Base-by-base conservation (phyloP, 176 grass and related monocot genomes). In the Rhynchospora tenuis region DNA sequence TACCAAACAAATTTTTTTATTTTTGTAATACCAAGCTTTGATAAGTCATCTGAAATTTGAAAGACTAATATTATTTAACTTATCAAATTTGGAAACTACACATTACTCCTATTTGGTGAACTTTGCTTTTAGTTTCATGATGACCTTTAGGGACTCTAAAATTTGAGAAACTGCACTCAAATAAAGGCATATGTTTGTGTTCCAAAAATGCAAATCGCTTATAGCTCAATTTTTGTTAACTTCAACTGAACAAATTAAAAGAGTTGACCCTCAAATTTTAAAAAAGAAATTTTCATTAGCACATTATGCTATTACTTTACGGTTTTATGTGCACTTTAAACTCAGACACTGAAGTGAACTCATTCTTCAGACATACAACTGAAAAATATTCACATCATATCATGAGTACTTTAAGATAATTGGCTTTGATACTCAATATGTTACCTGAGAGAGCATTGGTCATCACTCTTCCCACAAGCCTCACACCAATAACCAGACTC, bases 401-500 rank as follows among this genome's bases (percentile, higher is more conserved):
- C 33, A 69, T 69, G 31, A 69, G 9, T 68, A 43, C 31, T 19
- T 31, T 42, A 9, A 19, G 6, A n/a, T n/a, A 69, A 43, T n/a
- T 69, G 16, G 65, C 33, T 7, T 43, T 19, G 16, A 22, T 11
- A 14, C 42, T 59, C 0, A 7, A 17, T 80, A 31, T 22, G 54
- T 79, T 91, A 99, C 96, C 96, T 95, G 54, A 99, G 81, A 26
- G 85, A 93, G 77, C 91, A 93, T 57, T 88, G 80, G 19, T 86
- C 88, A 72, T 89, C 71, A 84, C 93, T 92, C 83, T 93, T 99
- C 65, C 94, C 89, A 88, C 96, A 95, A 19, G 83, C 78, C 82
- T 99, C 96, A 3, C 96, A 99, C 93, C 96, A 99, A 62, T 91
- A 99, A 19, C 93, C 96, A 80, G 88, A 89, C 20, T 86, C 96